phyloP scores from a whole-genome alignment of 192 early-diverging fungal species.

The Cladochytrium replicatum region DNA sequence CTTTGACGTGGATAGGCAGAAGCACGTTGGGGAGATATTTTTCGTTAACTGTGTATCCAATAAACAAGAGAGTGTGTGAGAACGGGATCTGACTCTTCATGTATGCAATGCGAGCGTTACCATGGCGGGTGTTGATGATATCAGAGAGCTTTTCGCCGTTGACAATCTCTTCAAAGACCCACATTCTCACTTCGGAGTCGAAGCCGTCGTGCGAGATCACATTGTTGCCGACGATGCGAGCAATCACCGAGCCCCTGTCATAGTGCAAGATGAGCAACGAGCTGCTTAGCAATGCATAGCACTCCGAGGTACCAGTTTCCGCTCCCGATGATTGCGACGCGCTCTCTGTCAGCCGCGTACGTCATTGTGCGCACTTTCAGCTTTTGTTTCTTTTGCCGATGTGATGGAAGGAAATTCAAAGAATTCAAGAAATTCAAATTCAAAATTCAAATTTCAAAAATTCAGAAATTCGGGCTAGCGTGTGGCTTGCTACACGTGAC shows the following conservation, averaged over 20 bases:
- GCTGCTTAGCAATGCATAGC: no score
- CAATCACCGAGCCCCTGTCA: constrained; percentile 90
- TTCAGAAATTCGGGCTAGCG: no score
- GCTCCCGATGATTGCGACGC: no score
- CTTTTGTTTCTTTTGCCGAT: no score
- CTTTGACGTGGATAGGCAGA: constrained; percentile 77
- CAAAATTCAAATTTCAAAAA: no score
- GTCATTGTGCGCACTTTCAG: no score
- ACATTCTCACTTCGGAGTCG: constrained; percentile 77
- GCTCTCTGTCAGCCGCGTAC: no score
- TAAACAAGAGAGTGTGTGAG: constrained; percentile 20
- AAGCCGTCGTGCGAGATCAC: constrained; percentile 54
- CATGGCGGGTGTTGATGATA: constrained; percentile 88
- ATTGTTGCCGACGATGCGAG: constrained; percentile 85
- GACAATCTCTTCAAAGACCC: constrained; percentile 92
- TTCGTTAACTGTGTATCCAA: neutral
- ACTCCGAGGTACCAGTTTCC: no score
- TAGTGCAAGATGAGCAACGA: no score
- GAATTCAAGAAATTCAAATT: no score
- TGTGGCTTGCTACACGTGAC: no score
- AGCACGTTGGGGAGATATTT: constrained; percentile 73
- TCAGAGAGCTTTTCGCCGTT: constrained; percentile 79
- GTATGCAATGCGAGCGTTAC: constrained; percentile 63
- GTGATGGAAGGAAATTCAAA: no score
- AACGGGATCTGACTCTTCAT: neutral